Evolutionary conservation across 2,329 filamentous ascomycete species (phyloP).

Genomic region (Calonectria henricotiae): DNA sequence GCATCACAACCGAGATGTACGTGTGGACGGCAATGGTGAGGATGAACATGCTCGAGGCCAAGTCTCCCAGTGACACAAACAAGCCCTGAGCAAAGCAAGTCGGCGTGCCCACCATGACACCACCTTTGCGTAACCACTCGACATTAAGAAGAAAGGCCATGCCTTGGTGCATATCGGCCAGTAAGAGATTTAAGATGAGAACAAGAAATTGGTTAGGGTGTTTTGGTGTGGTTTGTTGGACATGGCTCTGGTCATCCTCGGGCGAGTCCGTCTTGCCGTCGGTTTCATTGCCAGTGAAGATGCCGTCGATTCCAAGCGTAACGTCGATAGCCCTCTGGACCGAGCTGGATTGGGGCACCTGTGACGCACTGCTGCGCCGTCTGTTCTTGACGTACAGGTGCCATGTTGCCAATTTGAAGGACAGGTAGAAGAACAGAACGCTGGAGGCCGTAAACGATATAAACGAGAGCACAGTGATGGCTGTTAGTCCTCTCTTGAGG

Average conservation of each 20-base stretch:
- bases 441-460: slow-evolving; percentile 53
- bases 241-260: slow-evolving; percentile 28
- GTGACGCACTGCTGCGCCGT: slow-evolving; percentile 28
- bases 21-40: slow-evolving; percentile 78
- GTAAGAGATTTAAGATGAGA: slow-evolving; percentile 78
- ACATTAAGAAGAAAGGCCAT: slow-evolving; percentile 76
- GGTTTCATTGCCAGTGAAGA: slow-evolving; percentile 48
- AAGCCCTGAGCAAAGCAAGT: slow-evolving; percentile 79
- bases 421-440: slow-evolving; percentile 54
- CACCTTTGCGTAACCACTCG: slow-evolving; percentile 70
- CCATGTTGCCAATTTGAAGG: slow-evolving; percentile 55
- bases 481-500: slow-evolving; percentile 53
- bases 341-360: slow-evolving; percentile 33
- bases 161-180: slow-evolving; percentile 79
- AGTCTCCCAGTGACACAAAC: slow-evolving; percentile 77
- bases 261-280: background rate
- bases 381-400: slow-evolving; percentile 47
- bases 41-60: slow-evolving; percentile 79
- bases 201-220: slow-evolving; percentile 78
- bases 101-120: slow-evolving; percentile 68
- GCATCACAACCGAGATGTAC: slow-evolving; percentile 74
- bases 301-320: slow-evolving; percentile 58
- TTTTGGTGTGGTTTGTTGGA: slow-evolving; percentile 50
- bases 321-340: slow-evolving; percentile 55
- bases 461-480: slow-evolving; percentile 56